Evolutionary conservation across 345 rosid species (phyloP), one percentile per base, ranked within the genome.

Genomic region (Eucalyptus paniculata): DNA sequence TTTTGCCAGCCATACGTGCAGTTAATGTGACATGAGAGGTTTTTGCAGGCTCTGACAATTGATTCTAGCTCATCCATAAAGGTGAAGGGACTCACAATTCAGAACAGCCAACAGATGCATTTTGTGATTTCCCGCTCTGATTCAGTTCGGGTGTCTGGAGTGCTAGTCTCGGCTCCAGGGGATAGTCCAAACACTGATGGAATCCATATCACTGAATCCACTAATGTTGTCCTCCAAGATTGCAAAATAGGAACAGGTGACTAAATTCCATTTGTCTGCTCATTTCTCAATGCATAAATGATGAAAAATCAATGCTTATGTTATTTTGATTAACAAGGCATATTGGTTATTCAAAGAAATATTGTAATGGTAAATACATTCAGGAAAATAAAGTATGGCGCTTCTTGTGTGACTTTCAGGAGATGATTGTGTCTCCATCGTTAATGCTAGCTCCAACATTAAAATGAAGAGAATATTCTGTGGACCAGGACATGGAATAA

Each of bases 121-220:
- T 94, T 98, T 88, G 96, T 94, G 91, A 97, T 98, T 80, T 92
- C 99, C 37, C 89, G 93, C 86, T 98, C 92, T 30, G 91, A 94
- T 42, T 92, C 96, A 42, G 97, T 98, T 83, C 92, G 95, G 80
- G 86, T 98, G 87, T 93, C 94, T 90, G 88, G 88, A 91, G 97
- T 97, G 91, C 89, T 90, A 86, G 95, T 98, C 92, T 94, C 97
- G 18, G 92, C 96, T 90, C 99, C 99, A 4, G 98, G 93, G 89
- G 97, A 98, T 90, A 98, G 99, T 92, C 99, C 99, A 49, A 98
- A 98, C 92, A 97, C 99, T 13, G 99, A 98, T 92, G 99, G 99
- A 87, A 96, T 98, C 90, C 99, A 98, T 90, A 94, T 98, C 62
- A 96, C 95, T 32, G 96, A 87, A 51, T 96, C 99, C 2, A 97